A percentile compares a stretch with the other conserved stretches of the same genome.
phyloP scores from a whole-genome alignment of 768 basidiomycete species.

The Ephemerocybe angulata region DNA sequence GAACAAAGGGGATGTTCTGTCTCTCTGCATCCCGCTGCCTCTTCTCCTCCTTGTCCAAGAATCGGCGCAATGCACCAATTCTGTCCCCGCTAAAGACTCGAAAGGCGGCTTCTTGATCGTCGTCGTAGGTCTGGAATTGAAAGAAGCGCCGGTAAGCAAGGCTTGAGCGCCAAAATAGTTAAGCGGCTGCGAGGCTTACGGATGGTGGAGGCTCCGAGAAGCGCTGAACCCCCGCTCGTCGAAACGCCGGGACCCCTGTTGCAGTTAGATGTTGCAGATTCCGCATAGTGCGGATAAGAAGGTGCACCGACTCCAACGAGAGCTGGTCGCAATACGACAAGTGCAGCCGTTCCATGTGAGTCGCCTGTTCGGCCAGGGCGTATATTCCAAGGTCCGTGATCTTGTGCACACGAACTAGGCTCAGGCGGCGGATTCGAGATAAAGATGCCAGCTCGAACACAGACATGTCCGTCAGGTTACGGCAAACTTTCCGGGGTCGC shows the following conservation, averaged over 20 bases:
- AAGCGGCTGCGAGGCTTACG: constrained; percentile 36
- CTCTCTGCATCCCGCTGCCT: constrained; percentile 57
- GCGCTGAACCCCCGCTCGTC: constrained; percentile 61
- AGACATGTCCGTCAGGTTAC: constrained; percentile 78
- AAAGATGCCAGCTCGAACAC: constrained; percentile 77
- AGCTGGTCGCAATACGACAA: constrained; percentile 84
- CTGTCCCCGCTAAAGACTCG: constrained; percentile 77
- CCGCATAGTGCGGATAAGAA: constrained; percentile 56
- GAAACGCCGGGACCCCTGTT: constrained; percentile 76
- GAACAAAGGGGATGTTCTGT: constrained; percentile 53
- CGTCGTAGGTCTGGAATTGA: constrained; percentile 53
- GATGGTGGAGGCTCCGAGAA: constrained; percentile 74
- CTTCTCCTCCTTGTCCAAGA: constrained; percentile 54
- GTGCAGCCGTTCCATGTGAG: constrained; percentile 73
- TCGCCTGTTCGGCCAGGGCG: constrained; percentile 70
- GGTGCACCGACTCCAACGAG: constrained; percentile 71
- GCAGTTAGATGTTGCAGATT: constrained; percentile 71
- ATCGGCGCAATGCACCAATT: constrained; percentile 55
- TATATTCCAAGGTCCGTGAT: constrained; percentile 83
- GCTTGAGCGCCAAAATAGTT: constrained; percentile 9
- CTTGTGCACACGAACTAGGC: constrained; percentile 75
- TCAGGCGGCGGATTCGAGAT: constrained; percentile 67
- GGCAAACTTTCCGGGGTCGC: constrained; percentile 58
- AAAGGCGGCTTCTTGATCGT: constrained; percentile 65
- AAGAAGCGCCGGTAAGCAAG: background rate